Base-by-base conservation (phyloP, 345 rosid genomes). In the Lepidium aucheri region DNA sequence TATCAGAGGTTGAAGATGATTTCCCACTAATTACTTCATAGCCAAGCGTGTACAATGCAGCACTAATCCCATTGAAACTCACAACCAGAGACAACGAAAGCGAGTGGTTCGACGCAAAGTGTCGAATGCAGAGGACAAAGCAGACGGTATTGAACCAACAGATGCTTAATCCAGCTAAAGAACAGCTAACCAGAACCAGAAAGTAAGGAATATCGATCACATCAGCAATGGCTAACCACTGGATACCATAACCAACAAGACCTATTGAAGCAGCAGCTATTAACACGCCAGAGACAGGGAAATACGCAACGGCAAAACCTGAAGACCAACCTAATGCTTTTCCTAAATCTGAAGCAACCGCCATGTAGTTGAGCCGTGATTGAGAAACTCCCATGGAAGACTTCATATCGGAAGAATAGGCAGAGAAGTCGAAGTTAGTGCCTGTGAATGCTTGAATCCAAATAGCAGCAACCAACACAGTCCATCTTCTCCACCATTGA, bases 141-240 rank as follows among this genome's bases (percentile, higher is more conserved):
- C 91, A 82, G 3, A 88, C 85, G 9, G 96, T 91, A 81, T 91
- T 91, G 84, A 91, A 91, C 97, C 94, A 91, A 76, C 89, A 80
- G 59, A 91, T 89, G 79, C 96, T 91, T 64, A 91, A 76, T 12
- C 98, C 95, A 8, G 91, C 86, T 44, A 82, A 54, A 46, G 90
- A 80, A 57, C 90, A 86, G n/a, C 84, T 76, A 6, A 85, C 49
- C 76, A 88, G 77, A 11, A 88, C 95, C 83, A 83, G 71, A 72
- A 76, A 45, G 59, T 90, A 88, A 9, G 89, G 93, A 28, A 81
- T 20, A 45, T 73, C 41, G 70, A 90, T 77, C 15, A 83, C 11
- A 12, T 70, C 57, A 6, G 60, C 64, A 20, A 88, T 77, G 74
- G 87, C 34, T 35, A 90, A 73, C 95, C 97, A 90, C 67, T 86